Conservation (phyloP, 257 asterid species). For the Nicotiana tomentosiformis region DNA sequence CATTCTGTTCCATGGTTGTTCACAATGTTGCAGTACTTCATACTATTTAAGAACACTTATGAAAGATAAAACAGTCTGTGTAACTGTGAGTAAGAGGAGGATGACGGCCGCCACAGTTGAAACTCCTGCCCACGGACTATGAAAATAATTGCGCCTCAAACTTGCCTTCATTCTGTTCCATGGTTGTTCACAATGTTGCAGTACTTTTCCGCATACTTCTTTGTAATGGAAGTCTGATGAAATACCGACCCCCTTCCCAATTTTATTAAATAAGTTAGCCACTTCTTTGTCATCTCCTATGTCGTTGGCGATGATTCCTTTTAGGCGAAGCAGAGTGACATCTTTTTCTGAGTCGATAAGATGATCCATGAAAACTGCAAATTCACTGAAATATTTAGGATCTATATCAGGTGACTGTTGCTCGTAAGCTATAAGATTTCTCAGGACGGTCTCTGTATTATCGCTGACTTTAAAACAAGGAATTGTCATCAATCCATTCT, state of each 20-base stretch:
- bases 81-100: slow-evolving; percentile 16
- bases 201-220: neutral
- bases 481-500: neutral
- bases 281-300: slow-evolving; percentile 6
- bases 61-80: slow-evolving; percentile 9
- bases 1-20: slow-evolving; percentile 10
- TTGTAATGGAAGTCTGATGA: neutral
- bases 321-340: neutral
- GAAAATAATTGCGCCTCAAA: slow-evolving; percentile 16
- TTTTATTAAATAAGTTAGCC: slow-evolving; percentile 8
- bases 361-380: neutral
- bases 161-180: slow-evolving; percentile 16
- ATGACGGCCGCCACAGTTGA: slow-evolving; percentile 12
- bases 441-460: slow-evolving; percentile 3
- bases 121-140: slow-evolving; percentile 29
- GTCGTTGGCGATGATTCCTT: neutral
- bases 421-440: slow-evolving; percentile 22
- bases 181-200: neutral
- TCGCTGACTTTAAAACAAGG: slow-evolving; percentile 5
- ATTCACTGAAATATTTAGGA: slow-evolving; percentile 1
- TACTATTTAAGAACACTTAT: neutral
- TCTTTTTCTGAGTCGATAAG: slow-evolving; percentile 17
- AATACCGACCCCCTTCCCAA: neutral
- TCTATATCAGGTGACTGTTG: neutral
- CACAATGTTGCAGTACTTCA: slow-evolving; percentile 6